Percentiles rank a stretch among this genome's conserved stretches.
Evolutionary conservation across 169 alveolate species (phyloP).

Genomic region (Plasmodium gonderi): DNA sequence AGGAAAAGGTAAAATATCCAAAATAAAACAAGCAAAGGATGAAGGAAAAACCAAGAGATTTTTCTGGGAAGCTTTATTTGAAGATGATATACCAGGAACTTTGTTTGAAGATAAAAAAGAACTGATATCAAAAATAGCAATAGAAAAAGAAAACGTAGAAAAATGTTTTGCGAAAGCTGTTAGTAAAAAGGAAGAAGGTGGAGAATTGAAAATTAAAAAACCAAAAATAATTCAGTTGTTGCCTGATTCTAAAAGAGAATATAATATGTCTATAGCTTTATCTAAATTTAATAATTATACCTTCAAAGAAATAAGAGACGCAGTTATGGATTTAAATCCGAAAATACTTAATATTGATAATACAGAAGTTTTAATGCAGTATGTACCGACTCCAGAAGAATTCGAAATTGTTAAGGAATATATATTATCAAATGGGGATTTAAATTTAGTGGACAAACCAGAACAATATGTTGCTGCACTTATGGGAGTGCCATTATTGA

Average conservation of each 20-base stretch:
- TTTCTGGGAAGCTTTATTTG: conserved; percentile 92
- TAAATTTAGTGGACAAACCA: conserved; percentile 89
- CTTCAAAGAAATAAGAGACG: conserved; percentile 90
- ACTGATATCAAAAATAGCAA: conserved; percentile 81
- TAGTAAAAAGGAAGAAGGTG: conserved; percentile 18
- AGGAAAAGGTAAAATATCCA: conserved; percentile 75
- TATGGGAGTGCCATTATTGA: conserved; percentile 89
- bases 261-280: conserved; percentile 91
- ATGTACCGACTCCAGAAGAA: conserved; percentile 91
- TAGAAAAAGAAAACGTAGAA: conserved; percentile 86
- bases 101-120: conserved; percentile 87
- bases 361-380: conserved; percentile 89
- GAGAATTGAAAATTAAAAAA: conserved; percentile 39
- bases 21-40: conserved; percentile 74
- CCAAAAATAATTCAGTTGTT: conserved; percentile 85
- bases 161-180: conserved; percentile 84
- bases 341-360: conserved; percentile 87
- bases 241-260: conserved; percentile 92
- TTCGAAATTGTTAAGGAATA: conserved; percentile 88
- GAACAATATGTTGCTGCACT: conserved; percentile 92
- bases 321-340: conserved; percentile 89
- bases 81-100: conserved; percentile 90
- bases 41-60: conserved; percentile 90
- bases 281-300: conserved; percentile 91
- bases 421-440: conserved; percentile 89